Evolutionary conservation across 2,329 filamentous ascomycete species (phyloP).

Genomic region (Atkinsonella texensis): DNA sequence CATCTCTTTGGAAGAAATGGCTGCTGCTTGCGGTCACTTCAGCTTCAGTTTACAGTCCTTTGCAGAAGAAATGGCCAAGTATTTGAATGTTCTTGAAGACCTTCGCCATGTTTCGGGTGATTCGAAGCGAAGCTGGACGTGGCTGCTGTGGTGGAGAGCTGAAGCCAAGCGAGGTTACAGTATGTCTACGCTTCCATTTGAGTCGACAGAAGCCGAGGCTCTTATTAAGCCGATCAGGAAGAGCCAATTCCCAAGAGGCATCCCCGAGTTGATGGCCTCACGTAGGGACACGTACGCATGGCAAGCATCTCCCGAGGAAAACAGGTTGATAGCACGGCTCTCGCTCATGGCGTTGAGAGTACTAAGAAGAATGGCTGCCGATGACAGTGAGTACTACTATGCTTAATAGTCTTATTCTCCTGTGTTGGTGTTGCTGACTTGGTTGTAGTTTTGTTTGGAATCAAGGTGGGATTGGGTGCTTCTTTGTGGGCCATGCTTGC

Average conservation of each 20-base stretch:
- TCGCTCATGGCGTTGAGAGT: conserved; percentile 31
- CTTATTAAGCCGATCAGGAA: conserved; percentile 30
- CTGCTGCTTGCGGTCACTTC: conserved; percentile 85
- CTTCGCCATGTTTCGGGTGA: conserved; percentile 56
- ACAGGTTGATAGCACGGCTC: conserved; percentile 24
- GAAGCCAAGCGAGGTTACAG: not conserved
- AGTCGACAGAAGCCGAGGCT: conserved; percentile 22
- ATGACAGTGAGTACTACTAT: conserved; percentile 31
- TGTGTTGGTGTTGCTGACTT: conserved; percentile 1
- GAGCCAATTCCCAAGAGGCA: conserved; percentile 35
- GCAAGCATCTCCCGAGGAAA: conserved; percentile 32
- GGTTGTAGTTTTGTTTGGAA: conserved; percentile 49
- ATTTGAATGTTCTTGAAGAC: conserved; percentile 69
- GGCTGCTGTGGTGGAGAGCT: conserved; percentile 61
- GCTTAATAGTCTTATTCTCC: not conserved
- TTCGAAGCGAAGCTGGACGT: conserved; percentile 56
- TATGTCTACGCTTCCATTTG: conserved; percentile 12
- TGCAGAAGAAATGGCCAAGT: conserved; percentile 71
- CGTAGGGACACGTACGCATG: conserved; percentile 36
- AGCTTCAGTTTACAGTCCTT: conserved; percentile 79
- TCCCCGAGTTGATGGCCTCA: conserved; percentile 34
- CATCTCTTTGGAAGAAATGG: conserved; percentile 84
- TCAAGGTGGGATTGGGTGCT: conserved; percentile 82
- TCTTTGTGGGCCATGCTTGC: conserved; percentile 73
- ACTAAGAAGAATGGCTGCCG: conserved; percentile 30